A percentile compares a stretch with the other conserved stretches of the same genome.
phyloP scores from a whole-genome alignment of 345 rosid species.

The Brassica nigra region DNA sequence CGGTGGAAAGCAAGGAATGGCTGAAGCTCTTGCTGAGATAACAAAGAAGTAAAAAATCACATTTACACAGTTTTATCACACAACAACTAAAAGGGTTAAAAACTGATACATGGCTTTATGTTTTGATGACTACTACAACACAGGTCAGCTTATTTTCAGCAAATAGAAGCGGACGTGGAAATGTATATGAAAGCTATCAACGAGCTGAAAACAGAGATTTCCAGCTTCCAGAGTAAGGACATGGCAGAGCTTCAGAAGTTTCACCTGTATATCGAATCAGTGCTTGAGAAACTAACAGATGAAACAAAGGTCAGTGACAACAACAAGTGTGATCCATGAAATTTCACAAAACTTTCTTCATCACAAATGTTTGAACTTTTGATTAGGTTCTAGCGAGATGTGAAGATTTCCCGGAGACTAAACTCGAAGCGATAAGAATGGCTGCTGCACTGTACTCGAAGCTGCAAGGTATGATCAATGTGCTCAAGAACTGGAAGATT shows the following conservation, averaged over 20 bases:
- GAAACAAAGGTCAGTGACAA: slow-evolving; percentile 73
- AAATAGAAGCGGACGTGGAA: slow-evolving; percentile 79
- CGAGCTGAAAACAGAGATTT: slow-evolving; percentile 57
- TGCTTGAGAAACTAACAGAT: slow-evolving; percentile 75
- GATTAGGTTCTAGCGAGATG: slow-evolving; percentile 80
- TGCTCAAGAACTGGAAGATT: slow-evolving; percentile 67
- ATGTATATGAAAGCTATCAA: slow-evolving; percentile 58
- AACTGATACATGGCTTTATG: slow-evolving; percentile 20
- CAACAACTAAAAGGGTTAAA: not conserved
- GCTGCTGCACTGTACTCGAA: slow-evolving; percentile 65
- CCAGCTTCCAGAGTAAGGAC: slow-evolving; percentile 65
- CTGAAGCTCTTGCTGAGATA: slow-evolving; percentile 94
- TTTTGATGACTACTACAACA: slow-evolving; percentile 8
- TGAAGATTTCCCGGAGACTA: slow-evolving; percentile 79
- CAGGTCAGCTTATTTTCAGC: slow-evolving; percentile 87
- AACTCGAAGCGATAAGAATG: slow-evolving; percentile 76
- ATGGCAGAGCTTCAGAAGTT: slow-evolving; percentile 68
- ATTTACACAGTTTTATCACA: not conserved
- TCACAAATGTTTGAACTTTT: slow-evolving; percentile 7
- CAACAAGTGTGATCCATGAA: not conserved
- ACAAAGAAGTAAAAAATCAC: slow-evolving; percentile 56
- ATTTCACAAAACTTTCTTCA: slow-evolving; percentile 13
- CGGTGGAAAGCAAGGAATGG: slow-evolving; percentile 85
- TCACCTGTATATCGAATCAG: slow-evolving; percentile 65
- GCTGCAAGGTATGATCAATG: slow-evolving; percentile 52